Base-by-base conservation (phyloP, 2,329 filamentous ascomycete species). In the Hymenoscyphus linearis region DNA sequence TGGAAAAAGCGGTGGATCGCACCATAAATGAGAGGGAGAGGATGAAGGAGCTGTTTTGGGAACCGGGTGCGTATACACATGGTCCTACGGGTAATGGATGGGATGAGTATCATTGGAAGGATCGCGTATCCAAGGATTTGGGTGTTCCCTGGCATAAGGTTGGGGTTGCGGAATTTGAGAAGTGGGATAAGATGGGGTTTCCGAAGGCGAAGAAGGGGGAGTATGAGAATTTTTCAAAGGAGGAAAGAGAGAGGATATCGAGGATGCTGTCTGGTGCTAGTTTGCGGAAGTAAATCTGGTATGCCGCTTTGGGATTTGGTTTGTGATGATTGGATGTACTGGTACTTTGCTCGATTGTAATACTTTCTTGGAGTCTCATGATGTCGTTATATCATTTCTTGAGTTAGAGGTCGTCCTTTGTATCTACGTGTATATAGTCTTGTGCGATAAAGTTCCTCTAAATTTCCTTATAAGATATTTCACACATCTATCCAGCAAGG, bases 51-150 rank as follows among this genome's bases (percentile, higher is more conserved):
- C 34, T 66, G 1, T 66, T 66, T 10, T 65, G 61, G 40, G 64
- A 62, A 25, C 56, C 58, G 18, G 64, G 65, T 26, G 63, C 60
- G 4, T n/a, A n/a, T n/a, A n/a, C n/a, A n/a, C n/a, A 60, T 58
- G 13, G 60, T 60, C 6, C 27, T n/a, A n/a, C 37, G 14, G 18
- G 14, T 10, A 36, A 55, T 4, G 22, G 4, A 2, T 2, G 18
- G 12, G 16, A 16, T 7, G 35, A 10, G 4, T 1, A 2, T 5
- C 10, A 27, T 22, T 67, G 64, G 64, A 61, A 57, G 16, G 64
- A 66, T 35, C 31, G 64, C 0, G 64, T 67, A 7, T 63, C 62
- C 12, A 67, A 66, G 40, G 64, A 66, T 54, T 55, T 67, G 37
- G 52, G 57, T 31, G 34, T 65, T 16, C 64, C 58, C 4, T 65